phyloP scores from a whole-genome alignment of 2,329 filamentous ascomycete species.

The Exophiala viscosa region DNA sequence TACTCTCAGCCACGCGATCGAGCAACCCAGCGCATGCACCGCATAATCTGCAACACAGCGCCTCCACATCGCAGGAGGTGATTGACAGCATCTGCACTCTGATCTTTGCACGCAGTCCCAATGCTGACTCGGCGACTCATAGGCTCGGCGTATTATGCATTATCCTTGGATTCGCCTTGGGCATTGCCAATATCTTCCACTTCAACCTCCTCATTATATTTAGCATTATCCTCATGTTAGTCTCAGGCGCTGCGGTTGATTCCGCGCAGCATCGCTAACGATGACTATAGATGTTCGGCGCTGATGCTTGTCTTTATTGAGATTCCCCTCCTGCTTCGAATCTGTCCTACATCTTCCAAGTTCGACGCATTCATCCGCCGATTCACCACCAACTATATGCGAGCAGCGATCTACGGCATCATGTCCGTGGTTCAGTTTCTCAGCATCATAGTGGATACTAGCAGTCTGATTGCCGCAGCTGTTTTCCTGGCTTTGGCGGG shows the following conservation, averaged over 20 bases:
- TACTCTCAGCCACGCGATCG: constrained; percentile 24
- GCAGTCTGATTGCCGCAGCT: constrained; percentile 79
- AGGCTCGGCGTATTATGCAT: constrained; percentile 57
- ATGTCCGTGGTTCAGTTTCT: constrained; percentile 85
- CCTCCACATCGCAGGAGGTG: neutral
- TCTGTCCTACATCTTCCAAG: constrained; percentile 86
- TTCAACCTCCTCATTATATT: constrained; percentile 59
- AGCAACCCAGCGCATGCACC: neutral
- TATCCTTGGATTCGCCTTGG: constrained; percentile 63
- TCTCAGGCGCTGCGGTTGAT: constrained; percentile 12
- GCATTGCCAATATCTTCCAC: constrained; percentile 66
- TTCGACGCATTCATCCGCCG: constrained; percentile 89
- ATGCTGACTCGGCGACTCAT: constrained; percentile 10
- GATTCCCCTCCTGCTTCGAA: constrained; percentile 89
- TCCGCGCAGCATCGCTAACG: constrained; percentile 1
- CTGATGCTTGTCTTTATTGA: constrained; percentile 81
- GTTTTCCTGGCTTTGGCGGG: constrained; percentile 74
- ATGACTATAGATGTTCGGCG: constrained; percentile 56
- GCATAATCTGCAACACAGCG: neutral
- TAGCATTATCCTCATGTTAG: constrained; percentile 56
- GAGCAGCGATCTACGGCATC: constrained; percentile 75
- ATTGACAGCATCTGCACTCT: neutral
- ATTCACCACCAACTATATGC: constrained; percentile 93
- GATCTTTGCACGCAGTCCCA: neutral
- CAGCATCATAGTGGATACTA: constrained; percentile 62